Base-by-base conservation (phyloP, 208 protist genomes). In the Jaenimonas drosophilae region DNA sequence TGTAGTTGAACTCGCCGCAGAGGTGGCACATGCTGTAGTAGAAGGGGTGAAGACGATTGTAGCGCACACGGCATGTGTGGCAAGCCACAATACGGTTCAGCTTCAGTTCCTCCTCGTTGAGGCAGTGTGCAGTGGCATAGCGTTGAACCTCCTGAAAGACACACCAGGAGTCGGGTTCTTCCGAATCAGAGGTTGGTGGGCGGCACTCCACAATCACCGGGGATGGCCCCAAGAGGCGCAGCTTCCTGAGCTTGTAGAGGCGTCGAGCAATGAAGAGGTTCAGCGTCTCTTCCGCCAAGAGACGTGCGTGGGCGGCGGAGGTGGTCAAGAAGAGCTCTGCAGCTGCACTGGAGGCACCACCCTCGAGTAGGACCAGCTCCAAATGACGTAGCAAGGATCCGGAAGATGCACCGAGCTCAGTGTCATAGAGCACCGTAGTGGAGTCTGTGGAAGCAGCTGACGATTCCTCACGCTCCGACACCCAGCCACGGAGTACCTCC, bases 21-120 rank as follows among this genome's bases (percentile, higher is more conserved):
- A 85, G 57, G 37, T 93, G 88, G 64, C 96, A 98, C 60, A 98
- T 72, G 59, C 76, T 82, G 68, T 98, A 91, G 79, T 98, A 98
- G 63, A 97, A 98, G 23, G 82, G 84, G 61, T 98, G 96, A 9
- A 98, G 74, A 17, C 75, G 54, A 24, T 67, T 69, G 65, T 89
- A 97, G 14, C 66, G 63, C 19, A 80, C 68, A 45, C 90, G 82
- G 70, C 90, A 96, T 7, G 62, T 88, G 64, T 95, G 70, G 71
- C 94, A 96, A n/a, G 39, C 68, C 31, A 66, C 49, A 41, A 54
- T 76, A 27, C 62, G 62, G 50, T 59, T 77, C 34, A 84, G 29
- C 28, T 54, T 46, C 30, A 93, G 61, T 39, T 59, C 49, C 17
- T 49, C 41, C 33, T 68, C 45, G 44, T 60, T 41, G 27, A 78